These are phyloP conservation scores for Sclerotinia nivalis DNA, from an alignment of 2,329 filamentous ascomycete species.

Conservation along the genomic window DNA sequence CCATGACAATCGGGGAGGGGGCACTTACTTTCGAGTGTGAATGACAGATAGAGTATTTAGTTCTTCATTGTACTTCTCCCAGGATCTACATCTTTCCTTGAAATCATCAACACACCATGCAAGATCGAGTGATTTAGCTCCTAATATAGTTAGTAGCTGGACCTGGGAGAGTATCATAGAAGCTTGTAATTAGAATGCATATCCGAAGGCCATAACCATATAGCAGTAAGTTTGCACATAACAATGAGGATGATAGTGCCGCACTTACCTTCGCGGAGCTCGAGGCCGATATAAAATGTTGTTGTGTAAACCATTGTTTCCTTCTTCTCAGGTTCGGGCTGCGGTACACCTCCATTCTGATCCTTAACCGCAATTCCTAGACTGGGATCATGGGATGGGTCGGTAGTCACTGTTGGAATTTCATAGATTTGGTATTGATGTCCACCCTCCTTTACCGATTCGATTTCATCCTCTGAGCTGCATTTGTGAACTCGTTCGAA, in stretches of 20 bases:
- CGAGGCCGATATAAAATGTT: slow-evolving; percentile 91
- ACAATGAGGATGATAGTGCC: neutral
- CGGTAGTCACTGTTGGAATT: slow-evolving; percentile 39
- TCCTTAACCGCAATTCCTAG: slow-evolving; percentile 45
- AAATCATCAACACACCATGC: slow-evolving; percentile 84
- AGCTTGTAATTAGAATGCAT: slow-evolving; percentile 8
- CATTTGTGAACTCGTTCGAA: slow-evolving; percentile 81
- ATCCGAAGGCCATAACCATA: neutral
- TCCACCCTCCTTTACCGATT: slow-evolving; percentile 62
- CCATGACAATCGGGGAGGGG: neutral
- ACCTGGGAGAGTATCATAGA: slow-evolving; percentile 10
- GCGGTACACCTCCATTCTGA: slow-evolving; percentile 37
- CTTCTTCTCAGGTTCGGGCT: slow-evolving; percentile 38
- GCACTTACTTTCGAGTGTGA: slow-evolving; percentile 76
- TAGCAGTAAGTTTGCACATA: neutral
- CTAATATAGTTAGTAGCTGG: slow-evolving; percentile 48
- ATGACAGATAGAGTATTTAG: slow-evolving; percentile 73
- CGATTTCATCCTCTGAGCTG: slow-evolving; percentile 59
- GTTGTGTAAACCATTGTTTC: slow-evolving; percentile 69
- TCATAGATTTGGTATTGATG: slow-evolving; percentile 56
- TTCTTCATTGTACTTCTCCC: slow-evolving; percentile 73
- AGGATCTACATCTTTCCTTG: slow-evolving; percentile 75
- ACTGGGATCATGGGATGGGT: slow-evolving; percentile 48
- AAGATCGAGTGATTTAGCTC: slow-evolving; percentile 71
- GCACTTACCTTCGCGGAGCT: slow-evolving; percentile 69